A percentile compares a stretch with the other conserved stretches of the same genome.
phyloP scores from a whole-genome alignment of 2,329 filamentous ascomycete species.

The Beauveria caledonica region DNA sequence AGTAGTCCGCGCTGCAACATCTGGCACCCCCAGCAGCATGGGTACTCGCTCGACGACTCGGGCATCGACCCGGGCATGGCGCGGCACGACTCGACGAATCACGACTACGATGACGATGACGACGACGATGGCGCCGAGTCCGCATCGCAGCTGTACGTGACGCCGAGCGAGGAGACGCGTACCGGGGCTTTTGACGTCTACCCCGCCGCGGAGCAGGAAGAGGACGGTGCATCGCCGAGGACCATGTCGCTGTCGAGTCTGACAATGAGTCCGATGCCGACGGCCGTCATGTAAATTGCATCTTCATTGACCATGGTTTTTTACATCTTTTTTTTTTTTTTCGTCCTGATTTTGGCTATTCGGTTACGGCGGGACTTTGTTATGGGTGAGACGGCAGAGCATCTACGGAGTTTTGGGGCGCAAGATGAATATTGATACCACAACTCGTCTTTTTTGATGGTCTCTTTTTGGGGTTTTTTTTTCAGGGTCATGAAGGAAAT shows the following conservation, averaged over 20 bases:
- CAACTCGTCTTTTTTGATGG: not conserved
- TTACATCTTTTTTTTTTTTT: not conserved
- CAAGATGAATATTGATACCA: constrained; percentile 1
- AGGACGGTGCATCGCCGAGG: constrained; percentile 39
- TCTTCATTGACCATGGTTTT: not conserved
- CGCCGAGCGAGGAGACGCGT: constrained; percentile 39
- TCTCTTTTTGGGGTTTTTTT: not conserved
- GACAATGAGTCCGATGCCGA: constrained; percentile 32
- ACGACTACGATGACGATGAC: constrained; percentile 14
- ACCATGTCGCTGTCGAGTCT: constrained; percentile 57
- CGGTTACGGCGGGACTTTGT: not conserved
- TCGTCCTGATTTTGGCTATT: not conserved
- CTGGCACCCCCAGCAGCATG: not conserved
- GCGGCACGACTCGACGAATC: constrained; percentile 15
- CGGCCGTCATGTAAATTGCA: constrained; percentile 18
- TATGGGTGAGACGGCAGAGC: too few relatives aligned
- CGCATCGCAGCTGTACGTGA: constrained; percentile 42
- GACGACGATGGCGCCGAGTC: constrained; percentile 31
- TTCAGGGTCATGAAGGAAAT: not conserved
- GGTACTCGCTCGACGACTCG: constrained; percentile 1
- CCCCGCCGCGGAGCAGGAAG: constrained; percentile 34
- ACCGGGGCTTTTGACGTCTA: constrained; percentile 11
- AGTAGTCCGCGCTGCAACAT: constrained; percentile 9
- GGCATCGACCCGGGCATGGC: constrained; percentile 12
- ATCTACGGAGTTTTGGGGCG: not conserved